Conservation (phyloP, 2,329 filamentous ascomycete genomes). For the Tolypocladium ovalisporum region DNA sequence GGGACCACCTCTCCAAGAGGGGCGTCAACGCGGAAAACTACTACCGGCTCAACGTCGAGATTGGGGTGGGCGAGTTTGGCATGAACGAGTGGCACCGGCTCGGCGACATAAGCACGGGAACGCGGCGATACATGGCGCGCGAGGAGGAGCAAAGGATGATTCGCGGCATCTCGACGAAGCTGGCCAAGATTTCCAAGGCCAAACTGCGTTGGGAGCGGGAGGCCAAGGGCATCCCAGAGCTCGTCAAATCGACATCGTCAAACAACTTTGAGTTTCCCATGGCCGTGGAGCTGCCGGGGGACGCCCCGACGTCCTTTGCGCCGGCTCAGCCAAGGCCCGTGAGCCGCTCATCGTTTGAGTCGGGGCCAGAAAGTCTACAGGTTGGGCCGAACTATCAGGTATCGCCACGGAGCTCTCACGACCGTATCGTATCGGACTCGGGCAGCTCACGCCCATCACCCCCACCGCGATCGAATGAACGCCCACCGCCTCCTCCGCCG, state of each 20-base stretch:
- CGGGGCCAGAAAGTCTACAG: conserved; percentile 38
- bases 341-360: conserved; percentile 46
- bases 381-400: conserved; percentile 22
- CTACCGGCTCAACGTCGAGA: conserved; percentile 91
- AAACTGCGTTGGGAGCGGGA: conserved; percentile 54
- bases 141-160: conserved; percentile 68
- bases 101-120: conserved; percentile 91
- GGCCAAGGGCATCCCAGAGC: conserved; percentile 29
- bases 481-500: neutral
- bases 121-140: conserved; percentile 68
- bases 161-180: conserved; percentile 62
- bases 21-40: conserved; percentile 84
- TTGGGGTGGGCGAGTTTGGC: conserved; percentile 90
- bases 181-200: conserved; percentile 73
- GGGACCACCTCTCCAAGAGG: conserved; percentile 64
- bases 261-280: conserved; percentile 33
- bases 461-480: conserved; percentile 5
- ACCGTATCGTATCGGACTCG: conserved; percentile 26
- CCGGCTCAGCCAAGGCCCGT: conserved; percentile 24
- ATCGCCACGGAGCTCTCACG: conserved; percentile 41
- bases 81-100: conserved; percentile 98
- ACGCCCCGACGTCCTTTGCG: conserved; percentile 31
- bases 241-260: conserved; percentile 28
- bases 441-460: conserved; percentile 18
- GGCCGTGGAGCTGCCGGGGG: conserved; percentile 48